Evolutionary conservation across 495 filamentous ascomycete genomes (phyloP).

Genomic region (Cladorrhinum samala): DNA sequence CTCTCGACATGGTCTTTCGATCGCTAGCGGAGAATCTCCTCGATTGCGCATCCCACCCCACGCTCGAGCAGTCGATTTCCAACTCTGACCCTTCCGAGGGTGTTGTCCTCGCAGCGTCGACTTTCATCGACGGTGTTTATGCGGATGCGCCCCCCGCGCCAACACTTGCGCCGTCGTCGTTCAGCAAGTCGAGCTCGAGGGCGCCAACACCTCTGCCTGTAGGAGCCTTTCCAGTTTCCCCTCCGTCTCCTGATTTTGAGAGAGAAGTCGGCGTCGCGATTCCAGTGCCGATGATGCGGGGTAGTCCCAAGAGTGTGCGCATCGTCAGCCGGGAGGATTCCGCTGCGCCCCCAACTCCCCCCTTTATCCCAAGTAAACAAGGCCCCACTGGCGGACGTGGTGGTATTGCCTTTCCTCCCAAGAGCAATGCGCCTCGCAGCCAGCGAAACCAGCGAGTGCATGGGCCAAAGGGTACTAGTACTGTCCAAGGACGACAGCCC

Average conservation of each 20-base stretch:
- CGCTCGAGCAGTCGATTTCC: constrained; percentile 62
- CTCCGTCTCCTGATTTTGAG: constrained; percentile 23
- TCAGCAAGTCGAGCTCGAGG: constrained; percentile 59
- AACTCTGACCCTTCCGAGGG: constrained; percentile 79
- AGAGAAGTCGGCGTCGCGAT: neutral
- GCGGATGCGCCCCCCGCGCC: constrained; percentile 41
- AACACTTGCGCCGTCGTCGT: constrained; percentile 31
- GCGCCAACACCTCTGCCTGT: constrained; percentile 78
- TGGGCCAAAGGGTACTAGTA: neutral
- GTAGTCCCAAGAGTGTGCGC: constrained; percentile 33
- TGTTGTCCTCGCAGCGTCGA: constrained; percentile 65
- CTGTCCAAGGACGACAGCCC: constrained; percentile 11
- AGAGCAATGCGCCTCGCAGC: neutral
- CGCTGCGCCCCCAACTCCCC: constrained; percentile 13
- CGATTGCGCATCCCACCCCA: constrained; percentile 51
- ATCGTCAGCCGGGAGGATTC: constrained; percentile 34
- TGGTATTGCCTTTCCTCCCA: neutral
- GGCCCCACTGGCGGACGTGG: too few relatives aligned
- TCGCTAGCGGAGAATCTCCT: constrained; percentile 64
- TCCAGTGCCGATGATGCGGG: neutral
- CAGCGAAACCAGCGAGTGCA: neutral
- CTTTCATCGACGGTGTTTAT: constrained; percentile 77
- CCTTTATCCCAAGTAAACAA: constrained; percentile 6
- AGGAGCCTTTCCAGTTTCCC: constrained; percentile 40
- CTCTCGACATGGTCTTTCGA: constrained; percentile 82